Evolutionary conservation across 2,329 filamentous ascomycete genomes (phyloP), one percentile per base, ranked within the genome.

Genomic region (Setomelanomma holmii): DNA sequence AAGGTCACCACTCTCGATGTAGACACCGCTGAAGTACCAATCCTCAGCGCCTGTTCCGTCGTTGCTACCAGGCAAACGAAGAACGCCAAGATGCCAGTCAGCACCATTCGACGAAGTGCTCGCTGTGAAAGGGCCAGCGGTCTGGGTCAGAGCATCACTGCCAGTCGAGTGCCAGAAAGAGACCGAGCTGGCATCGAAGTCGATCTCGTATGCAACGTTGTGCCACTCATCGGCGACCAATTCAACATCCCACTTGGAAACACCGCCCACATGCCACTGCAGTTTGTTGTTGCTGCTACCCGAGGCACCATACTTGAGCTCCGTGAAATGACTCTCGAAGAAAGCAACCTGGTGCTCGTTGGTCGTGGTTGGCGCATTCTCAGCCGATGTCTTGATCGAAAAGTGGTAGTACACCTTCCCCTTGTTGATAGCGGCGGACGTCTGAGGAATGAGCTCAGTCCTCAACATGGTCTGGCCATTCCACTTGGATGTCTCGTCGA

Each of bases 361-460:
- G 19, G 79, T 80, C 3, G 80, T 75, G 27, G 79, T 82, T 0
- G 88, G 88, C 1, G 85, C 78, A 66, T 90, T 89, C 27, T 75
- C 79, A 42, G 77, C 77, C 11, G 75, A 78, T 40, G 83, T 81
- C 79, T 83, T 85, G 58, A 91, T 79, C 49, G 82, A 86, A 76
- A 90, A 90, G 73, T 91, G 88, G 74, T 90, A 91, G 76, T 81
- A 89, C 30, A 89, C 81, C 54, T 83, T 86, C 40, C 87, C 87
- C 33, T 75, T 71, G 62, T 85, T 86, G 72, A 90, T 88, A 55
- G 85, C 79, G 0, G 84, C 84, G 1, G 72, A 81, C 1, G 87
- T 89, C 75, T 89, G 85, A 8, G 88, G 88, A 61, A 91, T 91
- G 52, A 91, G 78, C 76, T 91, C 88, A 0, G 86, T 90, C 44